Evolutionary conservation across 768 basidiomycete genomes (phyloP).

Genomic region (Mycena filopes): DNA sequence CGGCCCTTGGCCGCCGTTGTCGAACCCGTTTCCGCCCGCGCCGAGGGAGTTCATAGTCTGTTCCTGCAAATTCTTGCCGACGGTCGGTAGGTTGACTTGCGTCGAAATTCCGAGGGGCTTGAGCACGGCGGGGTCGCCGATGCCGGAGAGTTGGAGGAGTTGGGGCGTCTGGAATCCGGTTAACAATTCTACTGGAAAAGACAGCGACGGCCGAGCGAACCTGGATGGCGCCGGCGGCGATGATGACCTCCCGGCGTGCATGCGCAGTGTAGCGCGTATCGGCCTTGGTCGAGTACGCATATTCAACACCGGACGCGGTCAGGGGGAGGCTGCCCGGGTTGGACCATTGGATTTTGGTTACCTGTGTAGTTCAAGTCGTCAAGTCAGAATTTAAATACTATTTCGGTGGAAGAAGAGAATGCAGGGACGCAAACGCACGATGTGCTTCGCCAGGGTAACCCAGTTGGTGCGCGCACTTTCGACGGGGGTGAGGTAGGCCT

Average conservation of each 20-base stretch:
- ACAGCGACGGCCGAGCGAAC: too few species aligned
- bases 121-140: background rate
- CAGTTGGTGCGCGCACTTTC: slow-evolving; percentile 58
- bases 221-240: slow-evolving; percentile 64
- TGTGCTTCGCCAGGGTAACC: slow-evolving; percentile 56
- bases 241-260: too few species aligned
- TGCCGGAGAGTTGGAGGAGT: background rate
- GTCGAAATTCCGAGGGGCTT: background rate
- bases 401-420: background rate
- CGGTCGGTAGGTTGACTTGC: background rate
- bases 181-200: too few species aligned
- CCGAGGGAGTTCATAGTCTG: slow-evolving; percentile 50
- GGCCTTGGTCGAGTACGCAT: slow-evolving; percentile 50
- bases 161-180: background rate
- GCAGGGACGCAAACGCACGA: slow-evolving; percentile 43
- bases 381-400: background rate
- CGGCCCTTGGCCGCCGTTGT: slow-evolving; percentile 54
- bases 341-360: too few species aligned
- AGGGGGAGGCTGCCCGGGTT: slow-evolving; percentile 46
- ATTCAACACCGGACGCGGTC: slow-evolving; percentile 58
- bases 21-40: slow-evolving; percentile 50
- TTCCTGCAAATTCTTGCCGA: background rate
- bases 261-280: slow-evolving; percentile 52
- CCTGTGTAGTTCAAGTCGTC: too few species aligned
- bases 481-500: too few species aligned